Conservation (phyloP, 1,284 basidiomycete species). For the Golubevia sp. region DNA sequence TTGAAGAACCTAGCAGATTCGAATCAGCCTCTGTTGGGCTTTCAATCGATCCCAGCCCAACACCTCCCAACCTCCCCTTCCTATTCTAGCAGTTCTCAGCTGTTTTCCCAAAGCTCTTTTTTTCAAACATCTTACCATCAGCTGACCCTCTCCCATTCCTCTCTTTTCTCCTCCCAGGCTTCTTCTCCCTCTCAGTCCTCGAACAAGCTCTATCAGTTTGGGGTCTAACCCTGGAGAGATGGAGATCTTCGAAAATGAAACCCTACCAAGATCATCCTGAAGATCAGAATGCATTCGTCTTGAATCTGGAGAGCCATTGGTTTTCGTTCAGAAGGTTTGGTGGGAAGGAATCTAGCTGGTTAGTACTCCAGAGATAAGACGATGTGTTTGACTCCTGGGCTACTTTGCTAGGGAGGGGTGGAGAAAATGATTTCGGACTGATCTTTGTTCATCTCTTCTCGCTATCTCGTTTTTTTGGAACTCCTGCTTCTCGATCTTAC, state of each 20-base stretch:
- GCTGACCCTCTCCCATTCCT: neutral
- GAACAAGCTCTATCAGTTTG: constrained; percentile 43
- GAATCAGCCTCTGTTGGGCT: no score
- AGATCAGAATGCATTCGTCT: constrained; percentile 47
- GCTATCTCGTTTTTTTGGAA: neutral
- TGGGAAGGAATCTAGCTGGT: constrained; percentile 26
- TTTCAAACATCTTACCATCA: no score
- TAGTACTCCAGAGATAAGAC: neutral
- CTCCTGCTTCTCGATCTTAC: no score
- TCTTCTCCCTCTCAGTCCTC: constrained; percentile 47
- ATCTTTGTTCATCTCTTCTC: neutral
- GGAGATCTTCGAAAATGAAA: constrained; percentile 25
- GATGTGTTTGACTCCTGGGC: no score
- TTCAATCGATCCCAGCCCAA: no score
- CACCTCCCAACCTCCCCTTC: no score
- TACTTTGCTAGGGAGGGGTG: no score
- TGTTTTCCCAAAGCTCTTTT: no score
- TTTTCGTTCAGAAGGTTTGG: constrained; percentile 52
- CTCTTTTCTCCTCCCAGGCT: constrained; percentile 20
- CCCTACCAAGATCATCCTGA: constrained; percentile 30
- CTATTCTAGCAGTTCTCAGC: no score
- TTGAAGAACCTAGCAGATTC: no score
- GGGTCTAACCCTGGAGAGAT: constrained; percentile 17
- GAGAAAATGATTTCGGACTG: no score
- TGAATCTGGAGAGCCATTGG: constrained; percentile 57